Base-by-base conservation (phyloP, 2,329 filamentous ascomycete species). In the Domatiomyces catenatus region DNA sequence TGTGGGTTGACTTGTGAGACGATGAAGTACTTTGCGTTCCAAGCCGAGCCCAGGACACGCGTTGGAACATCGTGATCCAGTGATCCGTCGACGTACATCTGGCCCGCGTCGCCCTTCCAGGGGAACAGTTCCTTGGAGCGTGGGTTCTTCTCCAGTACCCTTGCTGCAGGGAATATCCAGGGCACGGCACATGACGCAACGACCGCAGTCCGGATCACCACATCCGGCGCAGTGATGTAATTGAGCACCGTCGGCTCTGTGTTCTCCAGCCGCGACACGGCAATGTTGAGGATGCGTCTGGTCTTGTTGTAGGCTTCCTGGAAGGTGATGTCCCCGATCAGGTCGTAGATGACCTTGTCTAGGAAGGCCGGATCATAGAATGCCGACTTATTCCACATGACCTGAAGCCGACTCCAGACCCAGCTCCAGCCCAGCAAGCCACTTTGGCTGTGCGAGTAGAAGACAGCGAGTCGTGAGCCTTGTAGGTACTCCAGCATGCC, bases 21-120 rank as follows among this genome's bases (percentile, higher is more conserved):
- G 58, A 96, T 95, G 63, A 95, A 95, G 64, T 95, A 90, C 62
- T 95, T 95, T 63, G 95, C 89, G 62, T 95, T 94, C 72, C 95
- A 94, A 84, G 95, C 89, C 62, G 94, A 88, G 0, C 88, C 81
- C 15, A 96, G 73, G 1, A 86, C 79, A 18, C 83, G 87, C 80
- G 94, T 94, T 1, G 90, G 90, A 2, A 96, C 72, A 64, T 96
- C 90, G 53, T 92, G 92, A 63, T 95, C 88, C 19, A 96, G 86
- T 0, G 89, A 95, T 1, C 90, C 90, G 63, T 96, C 90, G 48
- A 96, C 94, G 77, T 86, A 95, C 62, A 88, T 84, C 24, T 86
- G 83, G 2, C 83, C 83, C 7, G 56, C 56, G 48, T 54, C 52
- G 12, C 87, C 84, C 59, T 92, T 89, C 89, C 89, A 95, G 0